Evolutionary conservation across 306 rosid genomes (phyloP).

Genomic region (Oxytropis ochrocephala): DNA sequence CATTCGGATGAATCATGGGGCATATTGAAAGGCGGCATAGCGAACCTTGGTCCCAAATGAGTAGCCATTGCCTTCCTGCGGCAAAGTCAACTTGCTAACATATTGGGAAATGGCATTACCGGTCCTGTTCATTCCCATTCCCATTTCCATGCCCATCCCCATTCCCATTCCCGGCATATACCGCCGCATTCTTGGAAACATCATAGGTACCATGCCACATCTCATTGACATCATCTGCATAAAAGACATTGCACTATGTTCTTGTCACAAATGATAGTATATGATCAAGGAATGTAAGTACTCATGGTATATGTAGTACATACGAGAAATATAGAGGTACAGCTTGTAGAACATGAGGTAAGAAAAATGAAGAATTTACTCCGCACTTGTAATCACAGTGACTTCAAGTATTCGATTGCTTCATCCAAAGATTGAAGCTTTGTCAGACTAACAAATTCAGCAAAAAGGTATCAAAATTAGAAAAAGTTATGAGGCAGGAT

Average conservation of each 20-base stretch:
- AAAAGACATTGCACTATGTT: slow-evolving; percentile 13
- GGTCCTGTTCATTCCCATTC: slow-evolving; percentile 56
- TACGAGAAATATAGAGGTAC: neutral
- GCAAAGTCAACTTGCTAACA: slow-evolving; percentile 42
- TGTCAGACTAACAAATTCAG: slow-evolving; percentile 56
- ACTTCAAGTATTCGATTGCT: slow-evolving; percentile 83
- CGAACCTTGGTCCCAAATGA: slow-evolving; percentile 57
- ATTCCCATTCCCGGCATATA: slow-evolving; percentile 65
- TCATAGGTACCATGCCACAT: slow-evolving; percentile 79
- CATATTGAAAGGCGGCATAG: slow-evolving; percentile 53
- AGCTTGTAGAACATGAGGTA: neutral
- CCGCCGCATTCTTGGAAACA: slow-evolving; percentile 71
- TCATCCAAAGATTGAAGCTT: slow-evolving; percentile 94
- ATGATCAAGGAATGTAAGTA: neutral
- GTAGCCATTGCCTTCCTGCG: slow-evolving; percentile 39
- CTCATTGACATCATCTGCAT: slow-evolving; percentile 94
- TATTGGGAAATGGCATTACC: slow-evolving; percentile 61
- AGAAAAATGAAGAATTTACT: slow-evolving; percentile 33
- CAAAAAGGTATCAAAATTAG: neutral
- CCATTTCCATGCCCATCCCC: slow-evolving; percentile 71
- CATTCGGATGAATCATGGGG: slow-evolving; percentile 48
- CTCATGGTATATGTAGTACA: neutral
- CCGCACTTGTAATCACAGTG: slow-evolving; percentile 79
- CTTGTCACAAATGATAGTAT: slow-evolving; percentile 13
- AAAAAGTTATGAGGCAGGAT: neutral